Percentiles rank a stretch among this genome's conserved stretches.
These are phyloP conservation scores for Coffea canephora DNA, from an alignment of 257 asterid genomes.

Conservation along the genomic window DNA sequence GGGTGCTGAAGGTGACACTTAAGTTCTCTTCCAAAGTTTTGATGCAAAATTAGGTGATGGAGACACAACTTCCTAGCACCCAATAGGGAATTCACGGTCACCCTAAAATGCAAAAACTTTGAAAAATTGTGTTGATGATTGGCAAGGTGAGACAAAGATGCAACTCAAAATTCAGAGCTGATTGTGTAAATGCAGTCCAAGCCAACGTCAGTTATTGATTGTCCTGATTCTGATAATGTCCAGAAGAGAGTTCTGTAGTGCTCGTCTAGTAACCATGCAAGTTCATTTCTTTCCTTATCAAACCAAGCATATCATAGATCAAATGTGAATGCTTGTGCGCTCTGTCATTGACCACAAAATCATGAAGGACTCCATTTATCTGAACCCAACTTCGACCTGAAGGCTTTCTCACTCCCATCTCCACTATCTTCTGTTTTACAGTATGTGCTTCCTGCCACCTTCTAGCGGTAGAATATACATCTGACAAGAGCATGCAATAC, in stretches of 20 bases:
- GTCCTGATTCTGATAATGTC: neutral
- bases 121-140: neutral
- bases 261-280: neutral
- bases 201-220: neutral
- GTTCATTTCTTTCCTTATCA: conserved; percentile 14
- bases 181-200: neutral
- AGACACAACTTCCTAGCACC: neutral
- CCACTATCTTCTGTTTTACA: conserved; percentile 51
- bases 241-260: neutral
- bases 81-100: neutral
- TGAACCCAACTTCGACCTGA: conserved; percentile 78
- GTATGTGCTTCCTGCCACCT: conserved; percentile 68
- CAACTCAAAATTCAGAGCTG: neutral
- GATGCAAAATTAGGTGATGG: no score
- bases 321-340: conserved; percentile 36
- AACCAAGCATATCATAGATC: conserved; percentile 28
- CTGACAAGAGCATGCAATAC: conserved; percentile 61
- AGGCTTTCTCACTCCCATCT: conserved; percentile 43
- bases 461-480: conserved; percentile 55
- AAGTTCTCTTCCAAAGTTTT: neutral
- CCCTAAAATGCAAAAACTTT: neutral
- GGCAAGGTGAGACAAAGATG: neutral
- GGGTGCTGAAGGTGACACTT: neutral
- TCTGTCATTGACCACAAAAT: conserved; percentile 51
- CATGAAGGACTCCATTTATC: conserved; percentile 42